Evolutionary conservation across 805 yeast genomes (phyloP), one percentile per base, ranked within the genome.

Genomic region (Sporopachydermia quercuum): DNA sequence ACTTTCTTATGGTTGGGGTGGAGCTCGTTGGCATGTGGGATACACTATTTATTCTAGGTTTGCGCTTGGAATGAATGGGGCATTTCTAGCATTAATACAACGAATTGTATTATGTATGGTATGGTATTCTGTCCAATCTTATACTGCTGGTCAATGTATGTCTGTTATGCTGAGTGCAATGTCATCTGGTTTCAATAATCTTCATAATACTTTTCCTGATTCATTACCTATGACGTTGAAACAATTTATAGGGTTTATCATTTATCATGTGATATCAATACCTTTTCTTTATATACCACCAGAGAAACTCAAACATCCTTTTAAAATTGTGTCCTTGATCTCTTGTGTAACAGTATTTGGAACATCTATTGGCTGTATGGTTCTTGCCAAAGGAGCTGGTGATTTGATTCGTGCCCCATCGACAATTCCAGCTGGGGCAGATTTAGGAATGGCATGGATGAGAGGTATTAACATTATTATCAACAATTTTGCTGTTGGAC

Each of bases 41-140:
- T 71, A 59, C 45, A 63, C 75, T 2, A 58, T 70, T 6, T 57
- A 58, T 39, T 55, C 61, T 16, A 52, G 76, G 38, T 58, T 61
- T 37, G 53, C 65, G 0, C 70, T 65, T 54, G 76, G 77, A 5
- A 55, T 67, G 30, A 51, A 58, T 42, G 73, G 74, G 2, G 59
- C 68, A 3, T 57, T 51, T 36, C 40, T 69, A 18, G 69, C 67
- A n/a, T 55, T 71, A 23, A 42, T 60, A 6, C 62, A 63, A 42
- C 55, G 76, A 49, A 58, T 62, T 34, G 56, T 66, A 18, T 52
- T 70, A 35, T 61, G 68, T 15, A 56, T 64, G 27, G 65, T 71
- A 34, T 70, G 71, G 68, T 65, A 57, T 43, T 64, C 66, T 3
- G 60, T 63, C 5, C 70, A 67, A 43, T 53, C 70, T 1, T 69